These are phyloP conservation scores for Ceratobasidium sp. DNA, from an alignment of 1,284 basidiomycete species.

Conservation along the genomic window DNA sequence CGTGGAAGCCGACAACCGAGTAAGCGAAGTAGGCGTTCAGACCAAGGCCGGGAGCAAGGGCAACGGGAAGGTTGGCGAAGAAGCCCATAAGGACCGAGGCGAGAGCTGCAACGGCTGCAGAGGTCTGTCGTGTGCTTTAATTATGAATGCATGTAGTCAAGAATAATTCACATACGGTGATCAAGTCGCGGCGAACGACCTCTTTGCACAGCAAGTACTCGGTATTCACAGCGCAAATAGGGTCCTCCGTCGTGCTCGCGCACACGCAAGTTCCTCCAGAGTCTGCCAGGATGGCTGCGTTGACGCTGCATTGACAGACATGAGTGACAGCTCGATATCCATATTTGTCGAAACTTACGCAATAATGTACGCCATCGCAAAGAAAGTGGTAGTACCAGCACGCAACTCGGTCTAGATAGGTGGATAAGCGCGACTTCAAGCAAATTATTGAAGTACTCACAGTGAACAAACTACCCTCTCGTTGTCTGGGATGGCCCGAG, in stretches of 20 bases:
- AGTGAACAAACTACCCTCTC: conserved; percentile 76
- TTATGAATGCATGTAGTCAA: neutral
- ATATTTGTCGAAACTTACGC: conserved; percentile 28
- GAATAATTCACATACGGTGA: conserved; percentile 54
- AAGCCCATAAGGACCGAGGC: conserved; percentile 82
- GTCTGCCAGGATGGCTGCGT: conserved; percentile 76
- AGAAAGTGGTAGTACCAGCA: conserved; percentile 84
- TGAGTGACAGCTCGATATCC: neutral
- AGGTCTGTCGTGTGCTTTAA: conserved; percentile 52
- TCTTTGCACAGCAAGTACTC: conserved; percentile 70
- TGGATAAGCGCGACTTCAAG: neutral
- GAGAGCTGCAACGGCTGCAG: conserved; percentile 78
- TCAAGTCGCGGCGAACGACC: conserved; percentile 73
- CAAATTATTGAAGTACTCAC: conserved; percentile 51
- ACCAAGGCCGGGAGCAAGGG: conserved; percentile 54
- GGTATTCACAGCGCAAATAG: conserved; percentile 57
- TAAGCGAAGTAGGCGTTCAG: conserved; percentile 91
- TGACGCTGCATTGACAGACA: conserved; percentile 55
- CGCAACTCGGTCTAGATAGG: conserved; percentile 71
- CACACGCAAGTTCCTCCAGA: conserved; percentile 86
- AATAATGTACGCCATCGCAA: conserved; percentile 53
- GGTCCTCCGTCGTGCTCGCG: conserved; percentile 49
- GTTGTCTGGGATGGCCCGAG: conserved; percentile 75
- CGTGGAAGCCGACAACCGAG: conserved; percentile 85
- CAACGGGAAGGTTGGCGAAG: conserved; percentile 84